Evolutionary conservation across 345 rosid species (phyloP), one percentile per base, ranked within the genome.

Genomic region (Eucalyptus viminalis): DNA sequence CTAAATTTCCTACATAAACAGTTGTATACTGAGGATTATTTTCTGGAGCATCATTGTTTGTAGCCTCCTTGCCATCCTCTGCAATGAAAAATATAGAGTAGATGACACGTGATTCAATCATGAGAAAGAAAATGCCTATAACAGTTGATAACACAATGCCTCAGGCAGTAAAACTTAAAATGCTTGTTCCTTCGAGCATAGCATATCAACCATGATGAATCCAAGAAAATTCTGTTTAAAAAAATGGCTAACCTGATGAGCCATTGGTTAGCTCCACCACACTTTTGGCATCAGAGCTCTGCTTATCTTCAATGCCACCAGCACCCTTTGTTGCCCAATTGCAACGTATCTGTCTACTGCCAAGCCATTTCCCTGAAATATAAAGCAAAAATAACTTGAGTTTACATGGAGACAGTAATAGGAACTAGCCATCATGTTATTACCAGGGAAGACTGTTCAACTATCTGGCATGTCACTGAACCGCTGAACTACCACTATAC

Each of bases 281-380:
- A 89, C 97, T 94, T 93, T 96, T 98, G 85, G 95, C 92, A 92
- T 97, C 99, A 88, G 95, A 92, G 51, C 1, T 49, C 89, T 91
- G 97, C 90, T 94, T 98, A 91, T 98, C 99, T 49, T 98, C 99
- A 90, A 92, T 95, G 88, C 93, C 54, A 88, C 93, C 92, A 89
- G 99, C 98, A 53, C 99, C 97, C 93, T 96, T 98, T 50, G 97
- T 93, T 44, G 99, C 99, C 99, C 99, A 98, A 93, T 97, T 97
- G 89, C 99, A 98, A 86, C 99, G 93, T 86, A 98, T 97, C 93
- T 97, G 99, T 91, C 98, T 92, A 89, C 97, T 97, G 80, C 99
- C 97, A 86, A 97, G 94, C 99, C 99, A 98, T 92, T 98, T 97
- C 37, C 99, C 99, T 97, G 88, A 67, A 53, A 49, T 10, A 83